phyloP scores from a whole-genome alignment of 129 eudicot species.

The Escallonia rubra region DNA sequence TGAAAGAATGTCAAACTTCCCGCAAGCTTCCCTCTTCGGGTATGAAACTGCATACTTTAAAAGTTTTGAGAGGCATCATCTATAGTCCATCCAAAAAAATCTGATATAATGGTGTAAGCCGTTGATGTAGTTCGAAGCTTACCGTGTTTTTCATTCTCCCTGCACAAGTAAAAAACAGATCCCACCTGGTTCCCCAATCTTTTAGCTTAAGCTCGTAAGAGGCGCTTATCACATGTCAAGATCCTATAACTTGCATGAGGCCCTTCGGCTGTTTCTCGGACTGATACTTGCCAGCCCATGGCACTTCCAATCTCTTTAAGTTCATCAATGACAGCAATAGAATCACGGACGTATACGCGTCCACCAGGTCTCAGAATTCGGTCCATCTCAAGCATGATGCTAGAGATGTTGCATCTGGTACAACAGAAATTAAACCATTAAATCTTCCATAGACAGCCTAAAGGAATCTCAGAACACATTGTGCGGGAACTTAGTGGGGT shows the following conservation, averaged over 20 bases:
- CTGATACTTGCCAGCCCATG: constrained; percentile 70
- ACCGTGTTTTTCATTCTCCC: neutral
- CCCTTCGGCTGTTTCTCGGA: constrained; percentile 87
- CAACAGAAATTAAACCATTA: neutral
- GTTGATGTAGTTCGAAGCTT: neutral
- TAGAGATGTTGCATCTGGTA: constrained; percentile 69
- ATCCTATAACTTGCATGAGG: constrained; percentile 88
- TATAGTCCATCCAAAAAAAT: neutral
- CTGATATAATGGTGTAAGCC: neutral
- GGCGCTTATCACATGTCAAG: constrained; percentile 61
- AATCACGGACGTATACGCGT: constrained; percentile 81
- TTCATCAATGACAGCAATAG: constrained; percentile 61
- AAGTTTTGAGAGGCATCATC: neutral
- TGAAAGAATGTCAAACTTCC: neutral
- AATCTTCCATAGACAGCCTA: neutral
- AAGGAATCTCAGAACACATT: neutral
- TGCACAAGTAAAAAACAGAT: neutral
- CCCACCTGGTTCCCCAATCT: neutral
- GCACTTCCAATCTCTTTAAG: constrained; percentile 80
- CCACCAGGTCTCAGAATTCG: constrained; percentile 97
- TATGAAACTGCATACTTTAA: neutral
- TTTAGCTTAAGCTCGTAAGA: constrained; percentile 18
- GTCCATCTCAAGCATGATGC: constrained; percentile 96
- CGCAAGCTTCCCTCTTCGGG: neutral
- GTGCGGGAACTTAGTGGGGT: neutral